These are phyloP conservation scores for Ormosia emarginata DNA, from an alignment of 306 rosid genomes.

Conservation along the genomic window DNA sequence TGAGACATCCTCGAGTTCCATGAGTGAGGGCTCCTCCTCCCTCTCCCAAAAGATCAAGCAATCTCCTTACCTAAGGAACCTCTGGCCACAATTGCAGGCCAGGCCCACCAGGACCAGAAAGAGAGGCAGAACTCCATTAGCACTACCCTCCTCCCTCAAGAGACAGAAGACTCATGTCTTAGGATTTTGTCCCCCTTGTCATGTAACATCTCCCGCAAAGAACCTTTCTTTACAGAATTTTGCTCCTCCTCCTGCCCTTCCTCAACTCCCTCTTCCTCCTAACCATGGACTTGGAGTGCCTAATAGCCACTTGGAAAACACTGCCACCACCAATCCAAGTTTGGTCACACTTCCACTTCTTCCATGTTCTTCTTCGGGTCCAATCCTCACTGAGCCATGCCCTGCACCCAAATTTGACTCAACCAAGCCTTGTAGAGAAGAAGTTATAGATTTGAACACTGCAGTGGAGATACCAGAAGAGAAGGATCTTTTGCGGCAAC, in stretches of 20 bases:
- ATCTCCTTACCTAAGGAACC: slow-evolving; percentile 70
- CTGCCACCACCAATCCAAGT: background rate
- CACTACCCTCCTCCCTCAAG: slow-evolving; percentile 49
- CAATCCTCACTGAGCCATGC: background rate
- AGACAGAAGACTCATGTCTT: slow-evolving; percentile 49
- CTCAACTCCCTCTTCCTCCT: slow-evolving; percentile 39
- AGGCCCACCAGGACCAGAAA: slow-evolving; percentile 87
- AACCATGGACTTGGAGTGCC: slow-evolving; percentile 23
- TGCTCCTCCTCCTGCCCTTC: slow-evolving; percentile 32
- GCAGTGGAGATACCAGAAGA: slow-evolving; percentile 56
- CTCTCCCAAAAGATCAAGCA: slow-evolving; percentile 59
- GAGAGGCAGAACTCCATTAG: slow-evolving; percentile 54
- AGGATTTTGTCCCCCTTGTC: slow-evolving; percentile 50
- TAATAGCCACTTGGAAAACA: slow-evolving; percentile 15
- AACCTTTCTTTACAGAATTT: slow-evolving; percentile 42
- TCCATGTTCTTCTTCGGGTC: slow-evolving; percentile 30
- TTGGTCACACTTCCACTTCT: slow-evolving; percentile 67
- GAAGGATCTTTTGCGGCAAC: slow-evolving; percentile 59
- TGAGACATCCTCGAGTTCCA: slow-evolving; percentile 40
- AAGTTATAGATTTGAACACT: slow-evolving; percentile 44
- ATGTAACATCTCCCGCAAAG: slow-evolving; percentile 34
- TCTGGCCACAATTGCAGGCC: slow-evolving; percentile 88
- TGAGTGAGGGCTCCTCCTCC: slow-evolving; percentile 32
- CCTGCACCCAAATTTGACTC: slow-evolving; percentile 25
- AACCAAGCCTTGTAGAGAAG: slow-evolving; percentile 15